Percentiles rank a stretch among this genome's conserved stretches.
These are phyloP conservation scores for Castanea sativa DNA, from an alignment of 306 rosid genomes.

Conservation along the genomic window DNA sequence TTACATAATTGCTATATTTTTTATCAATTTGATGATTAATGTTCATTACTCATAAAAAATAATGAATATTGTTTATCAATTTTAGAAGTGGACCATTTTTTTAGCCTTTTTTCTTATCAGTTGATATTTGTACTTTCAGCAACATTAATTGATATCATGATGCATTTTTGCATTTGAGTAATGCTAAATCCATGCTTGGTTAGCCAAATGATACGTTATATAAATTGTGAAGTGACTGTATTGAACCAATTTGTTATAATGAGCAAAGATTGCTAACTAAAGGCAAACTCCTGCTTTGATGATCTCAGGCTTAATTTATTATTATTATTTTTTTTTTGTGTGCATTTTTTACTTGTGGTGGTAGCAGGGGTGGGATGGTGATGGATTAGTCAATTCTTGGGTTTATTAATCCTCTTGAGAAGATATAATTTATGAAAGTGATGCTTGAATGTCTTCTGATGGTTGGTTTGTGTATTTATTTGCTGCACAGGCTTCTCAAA, in stretches of 20 bases:
- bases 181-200: neutral
- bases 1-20: neutral
- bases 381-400: neutral
- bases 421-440: slow-evolving; percentile 3
- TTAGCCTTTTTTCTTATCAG: too few relatives aligned
- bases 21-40: neutral
- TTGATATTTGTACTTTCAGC: too few relatives aligned
- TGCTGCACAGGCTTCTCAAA: slow-evolving; percentile 76
- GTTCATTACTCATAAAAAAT: too few relatives aligned
- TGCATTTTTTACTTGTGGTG: neutral
- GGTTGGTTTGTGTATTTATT: slow-evolving; percentile 13
- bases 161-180: neutral
- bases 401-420: neutral
- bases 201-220: neutral
- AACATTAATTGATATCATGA: too few relatives aligned
- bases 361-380: neutral
- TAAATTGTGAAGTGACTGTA: neutral
- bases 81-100: too few relatives aligned
- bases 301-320: neutral
- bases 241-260: too few relatives aligned
- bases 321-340: neutral
- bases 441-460: neutral
- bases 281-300: neutral
- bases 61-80: too few relatives aligned
- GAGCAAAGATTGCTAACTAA: too few relatives aligned